Evolutionary conservation across 352 stramenopile genomes (phyloP), one percentile per base, ranked within the genome.

Genomic region (Phytophthora foliorum): DNA sequence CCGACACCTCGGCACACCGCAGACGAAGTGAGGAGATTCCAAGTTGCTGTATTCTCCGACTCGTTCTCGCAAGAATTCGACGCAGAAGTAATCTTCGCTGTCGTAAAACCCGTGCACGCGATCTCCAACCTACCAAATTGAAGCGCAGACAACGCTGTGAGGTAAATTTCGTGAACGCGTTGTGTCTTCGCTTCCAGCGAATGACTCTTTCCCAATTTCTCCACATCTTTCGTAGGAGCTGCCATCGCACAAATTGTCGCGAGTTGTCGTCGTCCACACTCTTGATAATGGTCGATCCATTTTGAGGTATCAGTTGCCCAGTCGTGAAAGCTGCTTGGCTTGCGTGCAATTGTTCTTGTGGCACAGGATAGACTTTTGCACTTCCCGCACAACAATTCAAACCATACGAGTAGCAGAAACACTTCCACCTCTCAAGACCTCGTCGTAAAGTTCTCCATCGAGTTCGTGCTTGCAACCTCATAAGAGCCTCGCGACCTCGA

Each of bases 11-110:
- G 0, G 75, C 39, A 36, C 78, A 81, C 17, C 72, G 67, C 42
- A 89, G 14, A 9, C 78, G 71, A 4, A 85, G 56, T 0, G 45
- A 50, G 6, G 56, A 54, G 7, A 86, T 70, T 6, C 69, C 63
- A 7, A 57, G 11, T 22, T 74, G 53, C 34, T 53, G 69, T 19
- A 67, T 29, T 19, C 53, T 44, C 13, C 22, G 21, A 1, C n/a
- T 56, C 13, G 36, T 70, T 24, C 54, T 60, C 45, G 22, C 27
- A 19, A 68, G 13, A 21, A 75, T 54, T 48, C 67, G 62, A 48
- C 62, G 56, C 11, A 75, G 21, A 5, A 60, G 17, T 13, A 60
- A 19, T 27, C 17, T 51, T 56, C 46, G 52, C 25, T 54, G 57
- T 34, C 38, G 50, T 39, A 53, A n/a, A 38, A 19, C 19, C 4